A percentile compares a stretch with the other conserved stretches of the same genome.
Evolutionary conservation across 1,139 yeast genomes (phyloP).

Genomic region (Casaregolazyma suthepensis): DNA sequence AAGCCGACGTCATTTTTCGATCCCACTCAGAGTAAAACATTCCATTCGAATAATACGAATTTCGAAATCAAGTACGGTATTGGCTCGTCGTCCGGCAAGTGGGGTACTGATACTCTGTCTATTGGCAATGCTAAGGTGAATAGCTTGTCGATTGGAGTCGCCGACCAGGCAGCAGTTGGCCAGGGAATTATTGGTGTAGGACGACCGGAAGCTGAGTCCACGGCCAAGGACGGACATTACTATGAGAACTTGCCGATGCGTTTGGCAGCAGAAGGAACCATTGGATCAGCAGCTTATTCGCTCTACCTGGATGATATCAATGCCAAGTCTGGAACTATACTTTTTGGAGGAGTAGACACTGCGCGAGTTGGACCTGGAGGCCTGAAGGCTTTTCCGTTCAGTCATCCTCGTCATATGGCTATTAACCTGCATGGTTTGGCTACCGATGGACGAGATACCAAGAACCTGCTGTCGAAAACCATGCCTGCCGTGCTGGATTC

Average conservation of each 20-base stretch:
- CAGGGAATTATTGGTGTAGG: constrained; percentile 53
- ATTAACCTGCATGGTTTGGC: constrained; percentile 38
- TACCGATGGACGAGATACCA: constrained; percentile 35
- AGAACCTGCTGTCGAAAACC: constrained; percentile 28
- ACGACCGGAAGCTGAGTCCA: constrained; percentile 35
- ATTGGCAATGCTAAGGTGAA: constrained; percentile 38
- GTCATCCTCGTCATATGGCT: constrained; percentile 43
- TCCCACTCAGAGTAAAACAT: constrained; percentile 21
- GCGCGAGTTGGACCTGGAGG: constrained; percentile 39
- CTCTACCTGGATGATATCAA: constrained; percentile 26
- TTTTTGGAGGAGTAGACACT: constrained; percentile 49
- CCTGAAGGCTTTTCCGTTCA: constrained; percentile 26
- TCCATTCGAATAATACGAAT: constrained; percentile 18
- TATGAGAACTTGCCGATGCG: constrained; percentile 30
- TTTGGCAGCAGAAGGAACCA: constrained; percentile 44
- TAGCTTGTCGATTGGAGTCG: constrained; percentile 43
- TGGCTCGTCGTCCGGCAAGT: constrained; percentile 35
- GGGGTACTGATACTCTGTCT: constrained; percentile 44
- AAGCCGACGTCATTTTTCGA: constrained; percentile 35
- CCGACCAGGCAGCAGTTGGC: constrained; percentile 39
- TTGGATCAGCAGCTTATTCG: constrained; percentile 43
- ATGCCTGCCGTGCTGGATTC: constrained; percentile 54
- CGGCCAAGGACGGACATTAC: constrained; percentile 17
- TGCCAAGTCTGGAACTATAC: constrained; percentile 35
- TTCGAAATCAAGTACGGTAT: constrained; percentile 27